Conservation (phyloP, 805 yeast species). For the Saccharomycopsis javanensis region DNA sequence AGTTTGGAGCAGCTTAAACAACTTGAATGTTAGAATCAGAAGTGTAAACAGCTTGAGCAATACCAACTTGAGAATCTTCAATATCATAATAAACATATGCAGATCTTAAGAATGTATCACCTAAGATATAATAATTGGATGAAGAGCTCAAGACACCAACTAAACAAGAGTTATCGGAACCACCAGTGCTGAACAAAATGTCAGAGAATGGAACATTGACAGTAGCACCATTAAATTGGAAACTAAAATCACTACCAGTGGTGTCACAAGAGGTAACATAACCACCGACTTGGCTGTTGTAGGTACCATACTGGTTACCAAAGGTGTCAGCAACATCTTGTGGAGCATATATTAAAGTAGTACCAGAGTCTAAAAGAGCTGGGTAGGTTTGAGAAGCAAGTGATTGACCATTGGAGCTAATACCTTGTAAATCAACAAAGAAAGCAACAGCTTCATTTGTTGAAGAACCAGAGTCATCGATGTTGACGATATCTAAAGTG, state of each 20-base stretch:
- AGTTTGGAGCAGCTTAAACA: neutral
- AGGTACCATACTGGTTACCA: constrained; percentile 23
- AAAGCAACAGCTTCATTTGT: constrained; percentile 14
- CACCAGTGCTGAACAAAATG: constrained; percentile 23
- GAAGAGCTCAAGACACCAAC: constrained; percentile 33
- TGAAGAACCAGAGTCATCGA: constrained; percentile 14
- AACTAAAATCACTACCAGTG: constrained; percentile 30
- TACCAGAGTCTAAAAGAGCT: constrained; percentile 38
- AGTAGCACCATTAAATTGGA: constrained; percentile 47
- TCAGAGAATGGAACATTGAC: constrained; percentile 41
- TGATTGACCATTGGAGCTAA: constrained; percentile 23
- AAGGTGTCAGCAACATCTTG: constrained; percentile 20
- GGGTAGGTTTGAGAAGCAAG: constrained; percentile 23
- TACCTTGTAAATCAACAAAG: constrained; percentile 13
- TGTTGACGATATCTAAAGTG: constrained; percentile 23
- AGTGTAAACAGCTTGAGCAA: constrained; percentile 35
- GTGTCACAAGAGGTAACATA: constrained; percentile 39
- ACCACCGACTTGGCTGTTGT: constrained; percentile 32
- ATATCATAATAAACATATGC: constrained; percentile 49
- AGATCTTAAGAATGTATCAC: constrained; percentile 44
- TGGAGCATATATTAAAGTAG: constrained; percentile 39
- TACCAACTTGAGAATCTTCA: constrained; percentile 32
- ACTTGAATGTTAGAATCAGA: constrained; percentile 10
- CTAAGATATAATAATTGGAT: constrained; percentile 34
- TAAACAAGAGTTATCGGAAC: constrained; percentile 31